Base-by-base conservation (phyloP, 2,329 filamentous ascomycete species). In the Epichloe uncinata region DNA sequence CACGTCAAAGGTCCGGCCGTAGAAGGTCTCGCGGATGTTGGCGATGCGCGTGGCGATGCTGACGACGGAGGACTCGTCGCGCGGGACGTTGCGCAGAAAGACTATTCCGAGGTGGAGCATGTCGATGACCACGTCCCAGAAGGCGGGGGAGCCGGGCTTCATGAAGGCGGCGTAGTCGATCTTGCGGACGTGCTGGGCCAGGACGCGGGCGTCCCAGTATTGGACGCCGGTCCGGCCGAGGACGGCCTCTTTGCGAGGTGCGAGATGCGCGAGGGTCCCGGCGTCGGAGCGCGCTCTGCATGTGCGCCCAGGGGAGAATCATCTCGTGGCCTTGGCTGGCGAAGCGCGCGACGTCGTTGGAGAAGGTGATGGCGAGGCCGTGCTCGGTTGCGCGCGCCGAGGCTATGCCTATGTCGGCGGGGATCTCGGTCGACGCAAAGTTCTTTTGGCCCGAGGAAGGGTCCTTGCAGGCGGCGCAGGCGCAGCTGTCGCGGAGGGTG, bases 1-100 rank as follows among this genome's bases (percentile, higher is more conserved):
- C 12, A 97, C 91, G 65, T 96, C 85, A 81, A 90, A 97, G 0
- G 88, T 95, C 57, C 76, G 73, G 41, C 93, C 93, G 65, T 97
- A 97, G 62, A 97, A 93, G 6, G 90, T 93, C 58, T 88, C 82
- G 60, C 88, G 85, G 26, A 96, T 69, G 35, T 78, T 78, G 1
- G 89, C 90, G 52, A 97, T 85, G 47, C 82, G 78, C 4, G 73
- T 72, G 2, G 82, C 85, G 51, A 97, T 80, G 20, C 73, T 68
- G 38, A 78, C 74, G 4, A 96, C 84, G 4, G 81, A 75, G 1
- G 73, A 66, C 53, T 84, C 78, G 15, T 77, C 75, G 9, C 81
- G 71, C 0, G 91, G 90, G 5, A 95, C 83, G 53, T 79, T 77
- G 45, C 77, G 79, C 30, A 97, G 66, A 64, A 95, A 87, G 15